These are phyloP conservation scores for Fusarium sp. DNA, from an alignment of 2,329 filamentous ascomycete species.

Conservation along the genomic window DNA sequence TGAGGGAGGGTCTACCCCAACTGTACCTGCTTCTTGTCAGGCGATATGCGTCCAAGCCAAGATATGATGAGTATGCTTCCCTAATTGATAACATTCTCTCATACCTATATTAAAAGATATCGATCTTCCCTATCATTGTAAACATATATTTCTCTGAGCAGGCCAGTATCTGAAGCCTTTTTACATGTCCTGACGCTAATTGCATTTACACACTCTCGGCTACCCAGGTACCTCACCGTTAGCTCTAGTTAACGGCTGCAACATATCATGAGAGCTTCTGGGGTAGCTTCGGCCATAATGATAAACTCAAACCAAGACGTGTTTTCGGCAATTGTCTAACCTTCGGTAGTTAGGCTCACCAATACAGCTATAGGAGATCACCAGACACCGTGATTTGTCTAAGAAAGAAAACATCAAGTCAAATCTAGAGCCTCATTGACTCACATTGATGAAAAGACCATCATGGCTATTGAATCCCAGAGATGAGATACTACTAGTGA, in stretches of 20 bases:
- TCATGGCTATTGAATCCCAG: no score
- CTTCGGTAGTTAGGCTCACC: neutral
- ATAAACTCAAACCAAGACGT: neutral
- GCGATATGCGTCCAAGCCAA: neutral
- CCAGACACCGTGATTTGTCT: neutral
- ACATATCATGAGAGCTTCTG: slow-evolving; percentile 5
- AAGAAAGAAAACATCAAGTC: neutral
- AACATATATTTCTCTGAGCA: neutral
- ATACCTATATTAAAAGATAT: neutral
- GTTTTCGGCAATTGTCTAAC: neutral
- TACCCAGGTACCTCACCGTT: neutral
- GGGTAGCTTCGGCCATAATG: neutral
- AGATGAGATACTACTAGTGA: no score
- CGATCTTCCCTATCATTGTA: neutral
- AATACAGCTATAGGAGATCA: neutral
- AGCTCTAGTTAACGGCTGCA: neutral
- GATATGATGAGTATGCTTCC: neutral
- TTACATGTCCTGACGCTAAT: neutral
- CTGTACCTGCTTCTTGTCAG: slow-evolving; percentile 7
- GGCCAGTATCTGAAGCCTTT: neutral
- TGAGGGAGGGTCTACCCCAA: neutral
- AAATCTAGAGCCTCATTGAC: neutral
- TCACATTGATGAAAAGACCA: no score
- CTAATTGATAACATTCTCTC: neutral
- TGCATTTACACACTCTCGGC: neutral